Base-by-base conservation (phyloP, 2,329 filamentous ascomycete species). In the Fusarium sp. region DNA sequence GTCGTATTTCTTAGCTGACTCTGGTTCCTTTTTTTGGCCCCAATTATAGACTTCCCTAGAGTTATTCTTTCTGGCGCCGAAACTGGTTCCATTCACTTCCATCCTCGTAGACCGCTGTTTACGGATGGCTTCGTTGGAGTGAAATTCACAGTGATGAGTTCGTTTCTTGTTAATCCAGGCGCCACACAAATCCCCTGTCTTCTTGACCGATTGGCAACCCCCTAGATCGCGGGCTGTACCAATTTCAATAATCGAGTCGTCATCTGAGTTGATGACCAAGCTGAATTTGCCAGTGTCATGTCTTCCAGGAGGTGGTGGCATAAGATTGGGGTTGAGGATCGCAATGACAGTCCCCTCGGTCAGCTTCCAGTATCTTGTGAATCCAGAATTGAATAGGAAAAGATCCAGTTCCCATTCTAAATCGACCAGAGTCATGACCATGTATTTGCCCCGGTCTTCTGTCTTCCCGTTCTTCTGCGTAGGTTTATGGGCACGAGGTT, bases 331-430 rank as follows among this genome's bases (percentile, higher is more conserved):
- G 76, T 99, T 99, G 31, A 99, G 85, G 26, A 99, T 92, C 7
- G 95, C 96, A 58, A 99, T 85, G 2, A 98, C 87, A 0, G 95
- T 98, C n/a, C 96, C 96, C 3, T 93, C 88, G 0, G 90, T 90
- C n/a, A 98, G 84, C 77, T 97, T 97, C 91, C 95, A 98, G 82
- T 96, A 99, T 56, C 92, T 90, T 17, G 93, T 91, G 74, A 98
- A 98, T 8, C 94, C 97, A 0, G 91, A 90, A 74, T 93, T 92
- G 80, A 99, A 99, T 15, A 99, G 87, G 74, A 94, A 98, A 42
- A 98, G 86, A 69, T 98, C 95, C 14, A 99, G 80, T 73, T 97
- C 94, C 89, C 91, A 97, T 74, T 94, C 91, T 13, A 99, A 84
- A 78, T 99, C 95, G 1, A 93, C 94, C 4, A 99, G 85, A 3